phyloP scores from a whole-genome alignment of 1,284 basidiomycete genomes.

The Malassezia dermatis region DNA sequence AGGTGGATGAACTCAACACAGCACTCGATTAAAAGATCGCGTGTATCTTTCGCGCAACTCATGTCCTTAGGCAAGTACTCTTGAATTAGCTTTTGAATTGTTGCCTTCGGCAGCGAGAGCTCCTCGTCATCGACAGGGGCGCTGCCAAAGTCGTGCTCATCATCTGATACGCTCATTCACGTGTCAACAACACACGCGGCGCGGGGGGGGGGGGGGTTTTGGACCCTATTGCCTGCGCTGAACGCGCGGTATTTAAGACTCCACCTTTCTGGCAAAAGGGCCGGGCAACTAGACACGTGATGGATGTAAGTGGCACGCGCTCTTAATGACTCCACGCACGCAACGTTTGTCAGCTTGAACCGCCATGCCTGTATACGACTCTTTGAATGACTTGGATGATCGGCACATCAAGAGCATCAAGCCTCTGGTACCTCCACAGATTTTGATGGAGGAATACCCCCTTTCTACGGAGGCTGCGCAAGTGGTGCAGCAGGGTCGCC shows the following conservation, averaged over 20 bases:
- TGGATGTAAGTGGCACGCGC: neutral
- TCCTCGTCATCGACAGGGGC: constrained; percentile 65
- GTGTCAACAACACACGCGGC: neutral
- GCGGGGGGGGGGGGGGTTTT: neutral
- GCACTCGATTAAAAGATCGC: constrained; percentile 91
- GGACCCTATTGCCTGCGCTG: neutral
- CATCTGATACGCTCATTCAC: constrained; percentile 62
- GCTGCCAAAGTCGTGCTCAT: constrained; percentile 58
- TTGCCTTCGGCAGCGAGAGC: constrained; percentile 87
- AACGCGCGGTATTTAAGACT: neutral
- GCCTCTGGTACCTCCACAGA: constrained; percentile 43
- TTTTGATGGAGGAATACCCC: constrained; percentile 44
- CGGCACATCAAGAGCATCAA: constrained; percentile 41
- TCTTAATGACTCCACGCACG: neutral
- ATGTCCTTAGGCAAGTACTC: constrained; percentile 81
- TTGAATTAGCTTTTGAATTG: constrained; percentile 89
- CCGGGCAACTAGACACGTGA: neutral
- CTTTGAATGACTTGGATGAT: constrained; percentile 43
- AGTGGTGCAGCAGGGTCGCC: constrained; percentile 30
- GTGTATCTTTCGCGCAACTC: constrained; percentile 86
- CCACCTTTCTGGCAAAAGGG: neutral
- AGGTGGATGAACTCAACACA: constrained; percentile 99
- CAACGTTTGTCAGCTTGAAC: neutral
- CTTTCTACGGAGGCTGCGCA: constrained; percentile 30
- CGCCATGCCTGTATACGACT: constrained; percentile 17